Evolutionary conservation across 2,329 filamentous ascomycete genomes (phyloP), one percentile per base, ranked within the genome.

Genomic region (Fusarium nanum): DNA sequence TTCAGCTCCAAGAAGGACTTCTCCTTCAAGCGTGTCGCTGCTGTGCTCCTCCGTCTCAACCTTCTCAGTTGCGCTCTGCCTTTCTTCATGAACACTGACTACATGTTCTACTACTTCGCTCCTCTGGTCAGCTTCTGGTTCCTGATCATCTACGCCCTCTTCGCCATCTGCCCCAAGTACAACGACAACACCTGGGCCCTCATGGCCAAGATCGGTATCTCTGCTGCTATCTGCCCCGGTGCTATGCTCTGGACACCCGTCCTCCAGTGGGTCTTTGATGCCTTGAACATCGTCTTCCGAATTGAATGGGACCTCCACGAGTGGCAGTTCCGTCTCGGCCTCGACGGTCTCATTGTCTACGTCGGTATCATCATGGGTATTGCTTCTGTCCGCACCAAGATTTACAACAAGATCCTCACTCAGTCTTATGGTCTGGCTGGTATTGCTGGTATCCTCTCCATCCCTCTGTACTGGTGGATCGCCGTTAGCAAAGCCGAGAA

Each of bases 51-150:
- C 46, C 84, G 87, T 5, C 79, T 88, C 7, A 91, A 91, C 71
- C 74, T 88, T 3, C 79, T 91, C 3, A 85, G 82, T 47, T 83
- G 83, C 28, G 67, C 84, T 0, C 76, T 91, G n/a, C 80, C 86
- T 1, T 87, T 87, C 37, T 80, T 87, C 66, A 87, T 90, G 84
- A 78, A 82, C 30, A 88, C 86, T 2, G 80, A 83, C 41, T 90
- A 76, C 61, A 76, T 78, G 66, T 70, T 74, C 37, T 90, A 91
- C 74, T 86, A 88, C 75, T 88, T 90, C 67, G 82, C 87, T 1
- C 84, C 87, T 0, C 79, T 89, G 1, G 81, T 86, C 37, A 88
- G 83, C 44, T 89, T 90, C 74, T 91, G 88, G 87, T 91, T 89
- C 73, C 67, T 88, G 4, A 78, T 89, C 22, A 79, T 87, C 10